Evolutionary conservation across 805 yeast species (phyloP), one percentile per base, ranked within the genome.

Genomic region (Alloascoidea hylecoeti): DNA sequence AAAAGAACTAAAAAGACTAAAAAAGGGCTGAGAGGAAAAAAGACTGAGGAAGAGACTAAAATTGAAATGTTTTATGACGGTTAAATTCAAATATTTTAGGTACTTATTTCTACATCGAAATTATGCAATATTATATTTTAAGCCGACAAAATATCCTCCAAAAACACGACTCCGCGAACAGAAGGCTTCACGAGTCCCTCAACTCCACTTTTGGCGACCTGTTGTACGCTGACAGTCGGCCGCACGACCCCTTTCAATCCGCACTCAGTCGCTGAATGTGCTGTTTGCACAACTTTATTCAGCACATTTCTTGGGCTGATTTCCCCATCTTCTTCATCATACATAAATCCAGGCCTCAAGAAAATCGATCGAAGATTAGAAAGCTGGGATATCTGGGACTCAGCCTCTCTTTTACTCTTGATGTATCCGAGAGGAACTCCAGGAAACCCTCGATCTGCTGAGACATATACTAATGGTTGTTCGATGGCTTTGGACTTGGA

Each of bases 281-380:
- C 69, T 57, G 3, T 64, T 18, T 35, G 64, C 60, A 80, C 53
- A 2, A 64, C 55, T 16, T 49, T 43, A 40, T 65, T 68, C 35
- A 78, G 42, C 1, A 58, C 40, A 9, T 60, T 56, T 40, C 83
- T 56, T 17, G 56, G 44, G n/a, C n/a, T n/a, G 4, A 51, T 45
- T 2, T 50, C 44, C 34, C 41, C 35, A 18, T 32, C 38, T 16
- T 49, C 49, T 28, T 64, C 72, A 50, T 83, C 94, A 49, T 60
- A 80, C 86, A 86, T 76, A 47, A 85, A 73, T 0, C 94, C 94
- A 0, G 96, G 96, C 42, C 95, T 66, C 56, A 82, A 44, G 13
- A 80, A 52, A 2, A 86, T 72, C 0, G 79, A 61, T 40, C 89
- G 66, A 16, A 82, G 58, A 1, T 55, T 51, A n/a, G 62, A 58